Base-by-base conservation (phyloP, 2,329 filamentous ascomycete genomes). In the Rhinocladiella mackenziei region DNA sequence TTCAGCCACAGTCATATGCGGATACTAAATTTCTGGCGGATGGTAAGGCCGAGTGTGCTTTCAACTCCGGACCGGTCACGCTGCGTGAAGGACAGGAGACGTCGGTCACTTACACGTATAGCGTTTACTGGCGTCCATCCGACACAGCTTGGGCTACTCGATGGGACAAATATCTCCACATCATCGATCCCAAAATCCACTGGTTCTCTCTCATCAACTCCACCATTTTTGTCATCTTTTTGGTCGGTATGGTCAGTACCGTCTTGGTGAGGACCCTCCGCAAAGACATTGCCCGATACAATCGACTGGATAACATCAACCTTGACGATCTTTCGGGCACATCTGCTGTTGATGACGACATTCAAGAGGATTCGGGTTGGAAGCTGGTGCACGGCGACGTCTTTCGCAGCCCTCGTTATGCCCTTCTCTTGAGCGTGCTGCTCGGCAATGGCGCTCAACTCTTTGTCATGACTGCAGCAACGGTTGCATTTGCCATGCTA, bases 161-260 rank as follows among this genome's bases (percentile, higher is more conserved):
- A 54, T 98, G 92, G 92, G 92, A 98, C 74, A 97, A 95, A 68
- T 97, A 97, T 63, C 76, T 98, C 25, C 91, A 97, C 61, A 91
- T 98, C 20, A 94, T 89, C 62, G 89, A 97, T 65, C 89, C 92
- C 39, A 94, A 92, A 73, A 97, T 98, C 58, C 92, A 98, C 66
- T 98, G 92, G 92, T 95, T 97, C 72, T 96, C 89, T 48, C 80
- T 98, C 37, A 86, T 97, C 68, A 95, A 95, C 67, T 96, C 89
- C 25, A 86, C 92, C 37, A 82, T 97, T 32, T 94, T 98, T 51
- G 89, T 98, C 38, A 77, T 95, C 36, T 92, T 97, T 67, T 74
- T 97, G 29, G 83, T 91, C 25, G 79, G 89, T 33, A 95, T 92
- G 58, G 92, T 98, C 53, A 84, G 84, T 66, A 94, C 89, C n/a